Conservation (phyloP, 345 rosid species). For the Litchi chinensis region DNA sequence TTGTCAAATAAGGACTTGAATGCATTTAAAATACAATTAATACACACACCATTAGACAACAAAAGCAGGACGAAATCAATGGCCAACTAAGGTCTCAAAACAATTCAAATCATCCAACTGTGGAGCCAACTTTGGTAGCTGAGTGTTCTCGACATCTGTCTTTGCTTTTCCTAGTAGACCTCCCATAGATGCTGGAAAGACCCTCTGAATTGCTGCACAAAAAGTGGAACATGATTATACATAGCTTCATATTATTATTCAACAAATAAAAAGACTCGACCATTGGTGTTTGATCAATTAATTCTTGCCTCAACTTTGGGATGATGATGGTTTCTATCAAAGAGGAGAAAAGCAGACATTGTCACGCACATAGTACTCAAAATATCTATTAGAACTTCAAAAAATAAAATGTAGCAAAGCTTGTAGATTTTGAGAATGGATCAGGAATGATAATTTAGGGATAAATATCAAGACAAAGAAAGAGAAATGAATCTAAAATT, state of each 20-base stretch:
- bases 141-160: background rate
- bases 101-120: slow-evolving; percentile 37
- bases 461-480: background rate
- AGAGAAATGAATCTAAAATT: slow-evolving; percentile 15
- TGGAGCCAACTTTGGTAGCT: slow-evolving; percentile 34
- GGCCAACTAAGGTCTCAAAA: slow-evolving; percentile 33
- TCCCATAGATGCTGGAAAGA: background rate
- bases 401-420: background rate
- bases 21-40: too few species aligned
- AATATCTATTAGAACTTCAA: slow-evolving; percentile 16
- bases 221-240: background rate
- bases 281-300: background rate
- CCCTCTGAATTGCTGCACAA: slow-evolving; percentile 16
- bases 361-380: slow-evolving; percentile 18
- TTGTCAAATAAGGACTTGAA: too few species aligned
- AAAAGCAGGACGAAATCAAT: background rate
- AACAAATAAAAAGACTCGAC: too few species aligned
- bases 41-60: background rate
- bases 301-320: slow-evolving; percentile 14
- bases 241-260: background rate
- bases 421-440: background rate
- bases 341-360: slow-evolving; percentile 22
- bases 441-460: background rate
- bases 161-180: slow-evolving; percentile 7
- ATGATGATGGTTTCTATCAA: slow-evolving; percentile 14